These are phyloP conservation scores for Amanita molliuscula DNA, from an alignment of 768 basidiomycete species.

Conservation along the genomic window DNA sequence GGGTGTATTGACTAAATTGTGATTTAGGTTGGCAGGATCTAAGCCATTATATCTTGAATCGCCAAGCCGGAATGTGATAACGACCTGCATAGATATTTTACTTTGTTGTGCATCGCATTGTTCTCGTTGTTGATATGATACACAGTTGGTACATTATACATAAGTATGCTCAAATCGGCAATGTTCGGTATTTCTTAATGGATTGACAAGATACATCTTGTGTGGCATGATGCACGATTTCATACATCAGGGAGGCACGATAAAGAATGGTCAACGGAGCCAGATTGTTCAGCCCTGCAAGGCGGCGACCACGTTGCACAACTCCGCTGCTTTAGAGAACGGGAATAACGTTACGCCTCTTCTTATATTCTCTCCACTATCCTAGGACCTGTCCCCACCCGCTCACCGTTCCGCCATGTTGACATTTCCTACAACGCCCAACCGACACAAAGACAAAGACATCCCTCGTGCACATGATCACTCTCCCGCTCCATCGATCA, in stretches of 20 bases:
- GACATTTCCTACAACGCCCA: background rate
- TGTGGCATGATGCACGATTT: background rate
- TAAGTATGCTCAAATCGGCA: background rate
- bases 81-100: background rate
- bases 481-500: constrained; percentile 1
- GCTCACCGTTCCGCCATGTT: background rate
- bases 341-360: background rate
- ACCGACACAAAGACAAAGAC: background rate
- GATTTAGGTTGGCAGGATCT: constrained; percentile 70
- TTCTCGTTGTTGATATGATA: background rate
- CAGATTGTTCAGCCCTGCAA: background rate
- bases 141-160: constrained; percentile 7
- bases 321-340: background rate
- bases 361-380: background rate
- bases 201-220: background rate
- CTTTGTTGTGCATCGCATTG: constrained; percentile 2
- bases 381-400: background rate
- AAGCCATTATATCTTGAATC: constrained; percentile 65
- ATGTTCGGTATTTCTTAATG: background rate
- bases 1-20: background rate
- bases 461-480: background rate
- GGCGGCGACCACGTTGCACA: background rate
- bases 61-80: constrained; percentile 54
- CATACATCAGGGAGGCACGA: background rate
- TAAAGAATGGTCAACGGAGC: too few relatives aligned